phyloP scores from a whole-genome alignment of 164 flowering plant species.

The Magnolia sinica region DNA sequence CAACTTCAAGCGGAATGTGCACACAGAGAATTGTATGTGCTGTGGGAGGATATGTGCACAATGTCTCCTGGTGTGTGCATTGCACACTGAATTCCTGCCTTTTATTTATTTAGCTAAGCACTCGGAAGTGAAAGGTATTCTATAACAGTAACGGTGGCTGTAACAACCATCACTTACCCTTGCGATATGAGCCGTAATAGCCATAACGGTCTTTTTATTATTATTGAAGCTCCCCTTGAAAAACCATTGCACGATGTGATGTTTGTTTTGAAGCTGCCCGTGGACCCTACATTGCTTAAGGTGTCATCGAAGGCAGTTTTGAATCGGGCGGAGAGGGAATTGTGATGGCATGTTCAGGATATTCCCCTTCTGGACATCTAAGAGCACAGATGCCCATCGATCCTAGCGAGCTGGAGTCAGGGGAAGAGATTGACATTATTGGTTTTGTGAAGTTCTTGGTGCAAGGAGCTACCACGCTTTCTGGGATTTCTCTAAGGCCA shows the following conservation, averaged over 20 bases:
- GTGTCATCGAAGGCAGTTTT: constrained; percentile 90
- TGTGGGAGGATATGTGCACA: no score
- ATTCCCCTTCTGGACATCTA: constrained; percentile 77
- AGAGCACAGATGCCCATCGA: constrained; percentile 90
- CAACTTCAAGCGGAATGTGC: no score
- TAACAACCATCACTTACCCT: no score
- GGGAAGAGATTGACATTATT: constrained; percentile 63
- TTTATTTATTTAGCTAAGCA: no score
- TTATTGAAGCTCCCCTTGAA: no score
- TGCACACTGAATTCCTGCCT: no score
- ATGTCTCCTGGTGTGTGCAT: no score
- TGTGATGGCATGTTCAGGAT: constrained; percentile 86
- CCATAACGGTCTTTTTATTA: no score
- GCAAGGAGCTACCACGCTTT: constrained; percentile 61
- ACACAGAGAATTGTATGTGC: no score
- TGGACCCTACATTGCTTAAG: constrained; percentile 79
- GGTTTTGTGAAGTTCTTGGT: constrained; percentile 69
- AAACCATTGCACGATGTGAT: constrained; percentile 69
- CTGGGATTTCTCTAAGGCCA: constrained; percentile 72
- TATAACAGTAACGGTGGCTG: no score
- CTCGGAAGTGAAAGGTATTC: no score
- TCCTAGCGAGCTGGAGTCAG: constrained; percentile 52
- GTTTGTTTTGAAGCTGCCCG: constrained; percentile 74
- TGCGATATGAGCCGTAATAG: no score
- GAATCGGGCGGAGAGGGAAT: constrained; percentile 78